Percentiles rank a stretch among this genome's conserved stretches.
Conservation (phyloP, 225 moss, liverwort and hornwort genomes). For the Physcomitrium patens region DNA sequence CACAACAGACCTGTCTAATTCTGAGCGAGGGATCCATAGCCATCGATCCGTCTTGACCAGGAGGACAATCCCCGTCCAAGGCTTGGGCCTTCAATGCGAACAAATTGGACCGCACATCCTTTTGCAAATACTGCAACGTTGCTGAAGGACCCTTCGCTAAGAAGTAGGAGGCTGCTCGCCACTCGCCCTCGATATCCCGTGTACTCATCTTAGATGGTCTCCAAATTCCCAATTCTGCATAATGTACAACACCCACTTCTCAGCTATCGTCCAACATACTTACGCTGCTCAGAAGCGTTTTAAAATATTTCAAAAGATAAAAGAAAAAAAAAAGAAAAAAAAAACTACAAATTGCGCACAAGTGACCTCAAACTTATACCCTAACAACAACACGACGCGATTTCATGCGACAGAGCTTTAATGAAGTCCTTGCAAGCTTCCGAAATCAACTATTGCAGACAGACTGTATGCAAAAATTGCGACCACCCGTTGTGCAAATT, state of each 20-base stretch:
- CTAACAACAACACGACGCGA: not conserved
- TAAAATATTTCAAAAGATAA: not conserved
- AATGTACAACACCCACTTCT: conserved; percentile 5
- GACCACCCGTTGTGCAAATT: too few species aligned
- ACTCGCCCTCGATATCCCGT: conserved; percentile 59
- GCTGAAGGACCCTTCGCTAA: conserved; percentile 92
- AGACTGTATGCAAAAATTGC: too few species aligned
- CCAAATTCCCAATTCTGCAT: conserved; percentile 19
- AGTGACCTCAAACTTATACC: not conserved
- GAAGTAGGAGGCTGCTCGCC: conserved; percentile 83
- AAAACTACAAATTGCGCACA: conserved; percentile 3
- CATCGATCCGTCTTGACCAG: conserved; percentile 64
- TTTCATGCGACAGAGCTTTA: too few species aligned
- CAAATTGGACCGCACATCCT: conserved; percentile 63
- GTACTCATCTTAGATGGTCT: conserved; percentile 30
- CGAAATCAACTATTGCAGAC: too few species aligned
- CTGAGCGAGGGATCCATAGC: conserved; percentile 67
- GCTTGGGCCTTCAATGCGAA: conserved; percentile 80
- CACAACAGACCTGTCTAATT: conserved; percentile 38
- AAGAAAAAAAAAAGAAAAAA: too few species aligned
- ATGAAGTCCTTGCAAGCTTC: too few species aligned
- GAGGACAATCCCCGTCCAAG: conserved; percentile 75
- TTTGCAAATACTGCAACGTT: conserved; percentile 67
- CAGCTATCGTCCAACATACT: conserved; percentile 16
- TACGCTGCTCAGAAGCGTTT: not conserved